Conservation (phyloP, 2,329 filamentous ascomycete genomes). For the Talaromyces verruculosus region DNA sequence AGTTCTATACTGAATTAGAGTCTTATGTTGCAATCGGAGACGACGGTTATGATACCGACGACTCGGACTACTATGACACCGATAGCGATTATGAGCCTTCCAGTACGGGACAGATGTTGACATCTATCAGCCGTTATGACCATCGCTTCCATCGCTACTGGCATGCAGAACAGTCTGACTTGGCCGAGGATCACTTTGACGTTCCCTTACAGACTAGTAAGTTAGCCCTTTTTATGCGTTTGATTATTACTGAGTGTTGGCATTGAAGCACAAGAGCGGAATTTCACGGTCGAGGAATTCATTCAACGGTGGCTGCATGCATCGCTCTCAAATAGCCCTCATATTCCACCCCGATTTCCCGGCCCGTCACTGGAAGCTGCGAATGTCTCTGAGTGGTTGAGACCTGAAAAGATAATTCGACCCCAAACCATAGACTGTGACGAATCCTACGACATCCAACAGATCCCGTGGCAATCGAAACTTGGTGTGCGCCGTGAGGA, state of each 20-base stretch:
- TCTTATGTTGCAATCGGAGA: conserved; percentile 15
- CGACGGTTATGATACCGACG: conserved; percentile 26
- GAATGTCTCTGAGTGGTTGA: conserved; percentile 37
- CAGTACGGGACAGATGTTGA: conserved; percentile 13
- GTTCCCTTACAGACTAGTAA: conserved; percentile 1
- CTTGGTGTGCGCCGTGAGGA: conserved; percentile 39
- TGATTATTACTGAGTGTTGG: conserved; percentile 19
- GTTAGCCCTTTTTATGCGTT: neutral
- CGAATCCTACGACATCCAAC: conserved; percentile 42
- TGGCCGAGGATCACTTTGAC: neutral
- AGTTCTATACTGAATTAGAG: conserved; percentile 33
- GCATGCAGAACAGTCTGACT: conserved; percentile 3
- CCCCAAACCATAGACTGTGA: conserved; percentile 29
- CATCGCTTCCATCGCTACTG: conserved; percentile 14
- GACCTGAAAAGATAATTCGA: conserved; percentile 35
- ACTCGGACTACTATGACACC: conserved; percentile 22
- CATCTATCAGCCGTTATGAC: conserved; percentile 13
- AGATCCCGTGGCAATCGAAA: conserved; percentile 43
- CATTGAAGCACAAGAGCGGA: conserved; percentile 39
- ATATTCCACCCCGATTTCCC: conserved; percentile 24
- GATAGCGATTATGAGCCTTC: conserved; percentile 27
- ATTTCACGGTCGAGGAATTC: conserved; percentile 46
- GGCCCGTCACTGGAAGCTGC: conserved; percentile 33
- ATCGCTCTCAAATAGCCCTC: conserved; percentile 26
- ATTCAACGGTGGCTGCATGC: conserved; percentile 43